Percentiles rank a stretch among this genome's conserved stretches.
phyloP scores from a whole-genome alignment of 1,284 basidiomycete genomes.

The Cryptococcus sp. region DNA sequence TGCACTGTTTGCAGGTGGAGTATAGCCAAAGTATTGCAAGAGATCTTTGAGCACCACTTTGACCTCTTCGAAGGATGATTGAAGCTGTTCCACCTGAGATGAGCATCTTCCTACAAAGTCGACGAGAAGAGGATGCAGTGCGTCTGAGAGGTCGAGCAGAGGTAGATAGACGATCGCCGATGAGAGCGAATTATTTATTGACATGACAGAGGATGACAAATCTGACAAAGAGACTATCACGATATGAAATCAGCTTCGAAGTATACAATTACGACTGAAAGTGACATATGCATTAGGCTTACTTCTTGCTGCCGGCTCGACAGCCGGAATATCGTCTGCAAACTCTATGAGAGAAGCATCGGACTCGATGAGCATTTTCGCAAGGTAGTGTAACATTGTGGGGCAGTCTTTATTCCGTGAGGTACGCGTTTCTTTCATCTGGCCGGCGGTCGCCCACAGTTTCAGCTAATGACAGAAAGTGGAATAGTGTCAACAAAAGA shows the following conservation, averaged over 20 bases:
- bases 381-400: constrained; percentile 83
- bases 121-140: constrained; percentile 68
- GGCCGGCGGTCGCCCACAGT: not conserved
- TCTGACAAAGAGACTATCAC: constrained; percentile 69
- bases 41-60: constrained; percentile 63
- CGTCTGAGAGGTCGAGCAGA: constrained; percentile 53
- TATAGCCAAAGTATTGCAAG: constrained; percentile 72
- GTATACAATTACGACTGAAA: constrained; percentile 6
- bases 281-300: constrained; percentile 26
- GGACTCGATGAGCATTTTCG: constrained; percentile 67
- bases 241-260: constrained; percentile 5
- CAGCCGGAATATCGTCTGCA: constrained; percentile 74
- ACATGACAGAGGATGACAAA: constrained; percentile 62
- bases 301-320: constrained; percentile 81
- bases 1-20: constrained; percentile 17
- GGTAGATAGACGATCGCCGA: constrained; percentile 60
- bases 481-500: constrained; percentile 3
- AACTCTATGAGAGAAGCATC: constrained; percentile 71
- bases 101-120: constrained; percentile 62
- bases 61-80: constrained; percentile 62
- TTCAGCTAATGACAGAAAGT: constrained; percentile 1
- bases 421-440: constrained; percentile 84
- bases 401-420: constrained; percentile 71
- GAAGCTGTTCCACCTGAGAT: constrained; percentile 63
- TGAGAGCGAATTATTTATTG: constrained; percentile 63